A percentile compares a stretch with the other conserved stretches of the same genome.
phyloP scores from a whole-genome alignment of 768 basidiomycete genomes.

The Leucocoprinus leucothites region DNA sequence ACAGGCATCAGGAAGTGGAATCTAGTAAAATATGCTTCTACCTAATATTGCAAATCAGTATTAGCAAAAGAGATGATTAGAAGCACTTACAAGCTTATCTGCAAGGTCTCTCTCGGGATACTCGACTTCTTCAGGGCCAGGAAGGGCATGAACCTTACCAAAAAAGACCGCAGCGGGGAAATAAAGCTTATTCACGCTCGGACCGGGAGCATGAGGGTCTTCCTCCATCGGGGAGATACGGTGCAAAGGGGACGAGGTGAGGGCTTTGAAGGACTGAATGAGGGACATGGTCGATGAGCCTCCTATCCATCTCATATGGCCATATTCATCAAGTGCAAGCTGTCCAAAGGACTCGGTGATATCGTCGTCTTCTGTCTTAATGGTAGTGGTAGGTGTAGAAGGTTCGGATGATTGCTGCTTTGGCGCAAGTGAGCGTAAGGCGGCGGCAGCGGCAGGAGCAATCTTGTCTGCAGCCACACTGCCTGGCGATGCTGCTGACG shows the following conservation, averaged over 20 bases:
- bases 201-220: conserved; percentile 74
- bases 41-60: conserved; percentile 38
- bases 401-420: conserved; percentile 31
- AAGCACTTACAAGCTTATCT: conserved; percentile 70
- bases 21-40: conserved; percentile 83
- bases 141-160: conserved; percentile 80
- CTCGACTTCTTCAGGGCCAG: conserved; percentile 82
- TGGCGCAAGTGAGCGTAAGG: conserved; percentile 33
- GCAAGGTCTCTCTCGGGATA: conserved; percentile 82
- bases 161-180: conserved; percentile 88
- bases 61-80: conserved; percentile 14
- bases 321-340: conserved; percentile 84
- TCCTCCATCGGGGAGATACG: conserved; percentile 84
- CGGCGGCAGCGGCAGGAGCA: conserved; percentile 31
- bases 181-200: conserved; percentile 81
- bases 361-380: conserved; percentile 59
- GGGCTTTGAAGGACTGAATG: conserved; percentile 80
- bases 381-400: conserved; percentile 36
- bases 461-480: conserved; percentile 31
- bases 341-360: conserved; percentile 85
- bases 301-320: conserved; percentile 90
- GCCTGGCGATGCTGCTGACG: conserved; percentile 27
- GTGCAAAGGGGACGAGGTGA: conserved; percentile 70
- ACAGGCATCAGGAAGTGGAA: conserved; percentile 89
- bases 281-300: conserved; percentile 91